These are phyloP conservation scores for Fusarium agapanthi DNA, from an alignment of 2,329 filamentous ascomycete species.

Conservation along the genomic window DNA sequence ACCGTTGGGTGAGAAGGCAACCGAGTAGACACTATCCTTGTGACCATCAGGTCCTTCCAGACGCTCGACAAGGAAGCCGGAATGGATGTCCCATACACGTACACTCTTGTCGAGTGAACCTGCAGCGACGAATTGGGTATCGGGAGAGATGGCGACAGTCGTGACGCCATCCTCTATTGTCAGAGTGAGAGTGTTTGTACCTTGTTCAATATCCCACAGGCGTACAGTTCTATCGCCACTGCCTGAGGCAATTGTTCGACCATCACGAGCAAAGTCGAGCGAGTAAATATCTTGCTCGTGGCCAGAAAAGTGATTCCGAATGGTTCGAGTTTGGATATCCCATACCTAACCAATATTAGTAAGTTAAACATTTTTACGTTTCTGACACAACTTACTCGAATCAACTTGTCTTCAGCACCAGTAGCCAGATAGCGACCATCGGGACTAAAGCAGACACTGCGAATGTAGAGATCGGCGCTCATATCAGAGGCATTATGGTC, in stretches of 20 bases:
- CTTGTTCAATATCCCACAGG: conserved; percentile 93
- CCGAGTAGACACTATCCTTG: conserved; percentile 96
- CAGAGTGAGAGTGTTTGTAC: conserved; percentile 82
- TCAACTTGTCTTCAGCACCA: conserved; percentile 96
- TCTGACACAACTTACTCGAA: conserved; percentile 71
- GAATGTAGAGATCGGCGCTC: conserved; percentile 92
- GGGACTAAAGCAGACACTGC: conserved; percentile 98
- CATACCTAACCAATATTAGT: conserved; percentile 74
- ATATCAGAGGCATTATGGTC: conserved; percentile 83
- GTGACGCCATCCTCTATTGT: conserved; percentile 97
- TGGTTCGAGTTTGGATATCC: conserved; percentile 86
- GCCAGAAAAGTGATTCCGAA: conserved; percentile 92
- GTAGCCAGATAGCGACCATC: conserved; percentile 94
- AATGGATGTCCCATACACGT: conserved; percentile 92
- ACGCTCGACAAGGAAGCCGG: conserved; percentile 86
- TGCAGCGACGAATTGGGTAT: conserved; percentile 92
- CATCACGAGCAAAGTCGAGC: conserved; percentile 92
- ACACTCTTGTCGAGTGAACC: conserved; percentile 98
- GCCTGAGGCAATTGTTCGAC: conserved; percentile 92
- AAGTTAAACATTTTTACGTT: background rate
- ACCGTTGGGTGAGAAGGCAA: conserved; percentile 93
- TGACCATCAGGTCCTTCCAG: conserved; percentile 93
- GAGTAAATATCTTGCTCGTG: conserved; percentile 99
- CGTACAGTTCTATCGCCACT: conserved; percentile 94
- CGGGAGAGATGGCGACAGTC: conserved; percentile 95